These are phyloP conservation scores for Athelia sp. DNA, from an alignment of 1,284 basidiomycete species.

Conservation along the genomic window DNA sequence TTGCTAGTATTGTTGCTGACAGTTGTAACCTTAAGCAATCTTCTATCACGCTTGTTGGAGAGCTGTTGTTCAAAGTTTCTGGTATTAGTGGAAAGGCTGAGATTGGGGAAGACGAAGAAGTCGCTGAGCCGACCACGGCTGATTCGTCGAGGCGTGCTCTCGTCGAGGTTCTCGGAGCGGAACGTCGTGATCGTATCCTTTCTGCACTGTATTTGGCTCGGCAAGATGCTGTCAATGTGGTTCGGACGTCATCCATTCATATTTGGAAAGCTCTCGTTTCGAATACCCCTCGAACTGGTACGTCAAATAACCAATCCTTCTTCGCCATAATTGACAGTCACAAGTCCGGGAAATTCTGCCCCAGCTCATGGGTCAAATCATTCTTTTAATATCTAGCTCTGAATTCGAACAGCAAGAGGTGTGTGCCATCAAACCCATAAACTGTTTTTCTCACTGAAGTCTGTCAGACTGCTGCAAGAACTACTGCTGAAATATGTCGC, in stretches of 20 bases:
- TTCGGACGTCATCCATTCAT: constrained; percentile 89
- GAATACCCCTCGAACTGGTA: constrained; percentile 82
- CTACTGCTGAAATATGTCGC: constrained; percentile 85
- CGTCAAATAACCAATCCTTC: constrained; percentile 5
- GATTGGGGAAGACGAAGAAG: constrained; percentile 77
- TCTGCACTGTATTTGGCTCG: constrained; percentile 91
- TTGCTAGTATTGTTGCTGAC: constrained; percentile 6
- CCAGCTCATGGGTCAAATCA: constrained; percentile 76
- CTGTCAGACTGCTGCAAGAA: constrained; percentile 76
- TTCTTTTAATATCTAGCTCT: constrained; percentile 72
- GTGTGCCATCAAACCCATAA: constrained; percentile 9
- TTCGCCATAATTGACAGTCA: not conserved
- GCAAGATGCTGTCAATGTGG: constrained; percentile 88
- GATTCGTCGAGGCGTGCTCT: constrained; percentile 85
- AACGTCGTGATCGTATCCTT: constrained; percentile 88
- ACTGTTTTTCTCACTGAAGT: not conserved
- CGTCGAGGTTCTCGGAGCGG: constrained; percentile 82
- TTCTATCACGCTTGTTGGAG: constrained; percentile 93
- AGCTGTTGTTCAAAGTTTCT: constrained; percentile 96
- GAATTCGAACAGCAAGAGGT: constrained; percentile 92
- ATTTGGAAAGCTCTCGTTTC: constrained; percentile 99
- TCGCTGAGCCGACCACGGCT: constrained; percentile 58
- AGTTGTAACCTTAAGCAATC: constrained; percentile 58
- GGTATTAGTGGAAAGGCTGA: constrained; percentile 93
- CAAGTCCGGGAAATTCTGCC: constrained; percentile 92